Conservation (phyloP, 257 asterid species). For the Solanum rostratum region DNA sequence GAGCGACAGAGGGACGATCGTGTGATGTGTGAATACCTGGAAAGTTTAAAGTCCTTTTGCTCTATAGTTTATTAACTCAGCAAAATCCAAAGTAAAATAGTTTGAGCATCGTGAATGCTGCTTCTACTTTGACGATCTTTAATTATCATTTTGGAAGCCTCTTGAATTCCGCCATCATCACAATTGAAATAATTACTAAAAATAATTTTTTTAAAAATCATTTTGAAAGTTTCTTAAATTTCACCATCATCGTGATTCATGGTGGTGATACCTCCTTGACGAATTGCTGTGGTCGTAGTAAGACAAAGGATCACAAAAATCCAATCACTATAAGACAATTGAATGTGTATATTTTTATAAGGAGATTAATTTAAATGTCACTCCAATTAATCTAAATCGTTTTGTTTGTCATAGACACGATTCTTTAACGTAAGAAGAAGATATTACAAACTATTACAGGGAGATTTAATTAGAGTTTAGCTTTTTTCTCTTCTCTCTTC, state of each 20-base stretch:
- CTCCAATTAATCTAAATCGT: no score
- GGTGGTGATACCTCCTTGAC: not conserved
- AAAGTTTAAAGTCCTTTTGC: no score
- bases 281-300: not conserved
- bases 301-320: not conserved
- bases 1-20: no score
- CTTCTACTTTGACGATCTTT: not conserved
- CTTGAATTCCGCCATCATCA: not conserved
- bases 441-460: no score
- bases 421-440: no score
- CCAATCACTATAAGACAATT: not conserved
- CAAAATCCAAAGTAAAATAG: not conserved
- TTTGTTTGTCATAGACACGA: no score
- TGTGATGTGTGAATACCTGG: no score
- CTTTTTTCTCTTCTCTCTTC: no score
- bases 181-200: not conserved
- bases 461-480: no score
- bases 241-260: not conserved
- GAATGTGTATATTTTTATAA: not conserved
- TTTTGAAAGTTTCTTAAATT: not conserved
- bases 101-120: not conserved
- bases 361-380: not conserved
- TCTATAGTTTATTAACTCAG: no score
- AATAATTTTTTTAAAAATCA: not conserved
- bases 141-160: not conserved